phyloP scores from a whole-genome alignment of 805 yeast genomes.

The Jamesozyma gamospora region DNA sequence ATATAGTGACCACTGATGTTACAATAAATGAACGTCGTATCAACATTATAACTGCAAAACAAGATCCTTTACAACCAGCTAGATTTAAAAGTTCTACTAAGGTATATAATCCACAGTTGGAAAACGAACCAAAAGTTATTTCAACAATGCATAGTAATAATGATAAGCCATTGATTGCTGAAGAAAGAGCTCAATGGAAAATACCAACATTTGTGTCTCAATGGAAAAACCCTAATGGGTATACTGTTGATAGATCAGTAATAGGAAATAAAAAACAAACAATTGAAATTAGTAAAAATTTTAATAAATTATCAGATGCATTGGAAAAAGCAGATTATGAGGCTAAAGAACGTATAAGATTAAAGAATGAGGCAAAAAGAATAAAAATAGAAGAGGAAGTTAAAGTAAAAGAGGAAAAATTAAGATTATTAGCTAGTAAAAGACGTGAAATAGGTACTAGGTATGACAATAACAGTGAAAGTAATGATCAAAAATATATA shows the following conservation, averaged over 20 bases:
- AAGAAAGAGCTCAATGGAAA: constrained; percentile 71
- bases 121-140: constrained; percentile 17
- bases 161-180: constrained; percentile 38
- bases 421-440: constrained; percentile 39
- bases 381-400: constrained; percentile 42
- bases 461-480: neutral
- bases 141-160: constrained; percentile 35
- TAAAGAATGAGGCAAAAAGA: constrained; percentile 41
- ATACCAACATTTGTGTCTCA: constrained; percentile 89
- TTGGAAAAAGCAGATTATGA: constrained; percentile 55
- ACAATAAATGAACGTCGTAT: constrained; percentile 35
- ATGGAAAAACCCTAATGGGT: constrained; percentile 93
- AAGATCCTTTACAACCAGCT: constrained; percentile 84
- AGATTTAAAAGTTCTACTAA: constrained; percentile 51
- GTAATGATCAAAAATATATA: neutral
- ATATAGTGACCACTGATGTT: constrained; percentile 24
- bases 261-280: constrained; percentile 34
- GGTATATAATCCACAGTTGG: constrained; percentile 45
- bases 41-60: constrained; percentile 13
- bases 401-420: constrained; percentile 40
- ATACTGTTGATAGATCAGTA: constrained; percentile 63
- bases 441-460: constrained; percentile 1
- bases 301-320: constrained; percentile 58
- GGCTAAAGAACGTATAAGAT: constrained; percentile 46
- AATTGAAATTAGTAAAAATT: constrained; percentile 43